Evolutionary conservation across 176 grass and related monocot species (phyloP).

Genomic region (Oryza meyeriana): DNA sequence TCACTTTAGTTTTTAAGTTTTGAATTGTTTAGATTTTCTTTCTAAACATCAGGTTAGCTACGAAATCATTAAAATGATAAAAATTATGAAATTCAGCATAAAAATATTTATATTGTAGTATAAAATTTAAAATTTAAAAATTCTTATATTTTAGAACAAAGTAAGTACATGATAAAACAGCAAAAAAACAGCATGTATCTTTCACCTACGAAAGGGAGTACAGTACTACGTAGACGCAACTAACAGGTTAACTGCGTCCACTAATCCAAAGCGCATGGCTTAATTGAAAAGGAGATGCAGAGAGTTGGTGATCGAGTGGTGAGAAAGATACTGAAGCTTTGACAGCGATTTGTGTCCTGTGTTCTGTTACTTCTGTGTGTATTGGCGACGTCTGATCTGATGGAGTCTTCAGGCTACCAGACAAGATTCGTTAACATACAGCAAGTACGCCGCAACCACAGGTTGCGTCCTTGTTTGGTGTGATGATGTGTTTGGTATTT

Average conservation of each 20-base stretch:
- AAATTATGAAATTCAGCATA: too few relatives aligned
- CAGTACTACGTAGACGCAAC: neutral
- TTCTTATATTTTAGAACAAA: too few relatives aligned
- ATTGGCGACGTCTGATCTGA: neutral
- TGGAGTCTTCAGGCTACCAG: neutral
- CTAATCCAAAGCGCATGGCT: neutral
- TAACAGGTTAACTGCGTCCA: neutral
- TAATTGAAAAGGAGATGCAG: neutral
- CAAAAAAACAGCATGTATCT: too few relatives aligned
- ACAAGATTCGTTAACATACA: neutral
- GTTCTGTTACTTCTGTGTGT: neutral
- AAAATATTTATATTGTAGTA: too few relatives aligned
- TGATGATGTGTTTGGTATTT: neutral
- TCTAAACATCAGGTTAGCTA: too few relatives aligned
- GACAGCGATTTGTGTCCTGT: too few relatives aligned
- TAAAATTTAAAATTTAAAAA: too few relatives aligned
- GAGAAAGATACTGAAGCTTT: neutral
- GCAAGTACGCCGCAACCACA: neutral
- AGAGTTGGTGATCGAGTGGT: neutral
- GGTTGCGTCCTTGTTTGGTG: neutral
- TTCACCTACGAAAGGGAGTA: too few relatives aligned
- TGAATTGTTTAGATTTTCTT: too few relatives aligned
- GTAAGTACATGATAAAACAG: too few relatives aligned
- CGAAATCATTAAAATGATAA: too few relatives aligned
- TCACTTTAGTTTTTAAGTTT: too few relatives aligned